These are phyloP conservation scores for Alloteropsis semialata DNA, from an alignment of 176 grass and related monocot genomes.

Conservation along the genomic window DNA sequence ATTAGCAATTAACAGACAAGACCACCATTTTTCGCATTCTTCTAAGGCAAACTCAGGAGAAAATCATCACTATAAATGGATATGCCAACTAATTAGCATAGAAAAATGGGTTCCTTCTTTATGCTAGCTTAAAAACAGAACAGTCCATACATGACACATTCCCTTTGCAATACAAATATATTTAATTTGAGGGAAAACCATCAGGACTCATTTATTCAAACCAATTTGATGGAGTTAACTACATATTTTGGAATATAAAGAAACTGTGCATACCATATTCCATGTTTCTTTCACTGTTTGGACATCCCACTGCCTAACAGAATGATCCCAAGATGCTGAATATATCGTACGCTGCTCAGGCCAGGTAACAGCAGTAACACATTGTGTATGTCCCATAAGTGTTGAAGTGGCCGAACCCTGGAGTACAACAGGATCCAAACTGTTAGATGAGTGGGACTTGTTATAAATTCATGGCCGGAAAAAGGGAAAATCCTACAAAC, in stretches of 20 bases:
- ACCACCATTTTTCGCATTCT: background rate
- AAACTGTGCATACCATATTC: constrained; percentile 60
- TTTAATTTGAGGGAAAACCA: background rate
- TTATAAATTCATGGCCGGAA: background rate
- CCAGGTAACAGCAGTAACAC: constrained; percentile 79
- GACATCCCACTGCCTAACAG: constrained; percentile 88
- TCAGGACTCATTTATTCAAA: background rate
- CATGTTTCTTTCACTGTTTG: constrained; percentile 70
- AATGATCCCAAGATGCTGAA: constrained; percentile 99
- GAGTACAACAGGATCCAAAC: constrained; percentile 2
- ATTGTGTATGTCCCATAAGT: constrained; percentile 80
- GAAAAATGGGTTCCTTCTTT: background rate
- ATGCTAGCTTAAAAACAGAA: background rate
- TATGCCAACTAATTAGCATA: background rate
- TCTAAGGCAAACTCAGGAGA: background rate
- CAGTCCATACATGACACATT: background rate
- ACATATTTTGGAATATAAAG: constrained; percentile 22
- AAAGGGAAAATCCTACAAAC: background rate
- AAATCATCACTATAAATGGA: background rate
- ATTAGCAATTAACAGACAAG: background rate
- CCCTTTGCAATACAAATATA: constrained; percentile 1
- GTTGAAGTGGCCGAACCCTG: constrained; percentile 75
- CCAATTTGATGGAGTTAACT: background rate
- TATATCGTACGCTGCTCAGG: constrained; percentile 66
- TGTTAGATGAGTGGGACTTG: background rate